Base-by-base conservation (phyloP, 225 moss, liverwort and hornwort genomes). In the Polytrichum formosum region DNA sequence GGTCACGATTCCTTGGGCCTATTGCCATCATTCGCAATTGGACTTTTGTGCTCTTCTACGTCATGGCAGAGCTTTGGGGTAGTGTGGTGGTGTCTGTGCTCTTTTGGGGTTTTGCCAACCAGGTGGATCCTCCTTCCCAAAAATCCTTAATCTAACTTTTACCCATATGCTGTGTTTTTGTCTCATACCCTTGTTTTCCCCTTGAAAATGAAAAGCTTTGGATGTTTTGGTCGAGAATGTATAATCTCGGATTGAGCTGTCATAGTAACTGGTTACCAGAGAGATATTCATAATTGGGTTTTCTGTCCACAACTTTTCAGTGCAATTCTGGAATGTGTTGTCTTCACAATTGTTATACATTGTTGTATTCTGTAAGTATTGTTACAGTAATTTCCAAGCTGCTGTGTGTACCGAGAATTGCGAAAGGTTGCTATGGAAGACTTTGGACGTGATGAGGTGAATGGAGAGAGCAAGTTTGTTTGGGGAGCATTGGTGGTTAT, bases 41-140 rank as follows among this genome's bases (percentile, higher is more conserved):
- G 98, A 90, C 98, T 20, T 98, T 98, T 76, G 92, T 92, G 77
- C 81, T 98, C 19, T 98, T 98, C 23, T 98, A 98, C 79, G 98
- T 98, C 77, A 98, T 98, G 98, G 98, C 98, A 27, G 98, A 98
- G 87, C 91, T 98, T 16, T 98, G 98, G 98, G 94, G 98, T 55
- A 94, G 94, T 70, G 98, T 98, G 22, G 98, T 98, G 61, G 98
- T 98, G 27, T 98, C 98, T 6, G 98, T 98, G 21, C 94, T 98
- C 70, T 98, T 98, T 72, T 98, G 98, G 98, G 98, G 98, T 61
- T 98, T 98, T 75, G 98, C 98, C 6, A 98, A 98, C 72, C 98
- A 97, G 97, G 97, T 94, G 35, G 53, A 72, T 5, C 7, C 55
- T 61, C 27, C 16, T 16, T 20, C 28, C 46, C 18, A 8, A 16